These are phyloP conservation scores for Striga asiatica DNA, from an alignment of 257 asterid species.

Conservation along the genomic window DNA sequence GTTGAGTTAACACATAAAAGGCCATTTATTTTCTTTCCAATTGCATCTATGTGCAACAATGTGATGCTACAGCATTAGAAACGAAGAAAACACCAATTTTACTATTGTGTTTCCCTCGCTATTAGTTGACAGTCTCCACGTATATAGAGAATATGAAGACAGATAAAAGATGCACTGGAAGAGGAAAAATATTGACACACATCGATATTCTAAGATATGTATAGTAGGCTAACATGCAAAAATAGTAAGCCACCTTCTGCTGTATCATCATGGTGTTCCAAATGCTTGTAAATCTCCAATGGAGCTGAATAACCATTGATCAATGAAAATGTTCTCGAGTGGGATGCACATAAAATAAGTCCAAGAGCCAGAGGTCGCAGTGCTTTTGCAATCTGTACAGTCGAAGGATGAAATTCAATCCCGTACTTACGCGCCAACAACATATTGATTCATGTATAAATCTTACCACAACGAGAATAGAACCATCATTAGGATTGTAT, in stretches of 20 bases:
- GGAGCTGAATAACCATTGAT: slow-evolving; percentile 96
- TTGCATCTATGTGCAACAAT: neutral
- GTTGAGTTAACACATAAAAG: neutral
- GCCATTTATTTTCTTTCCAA: neutral
- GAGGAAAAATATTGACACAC: slow-evolving; percentile 1
- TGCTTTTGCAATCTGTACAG: slow-evolving; percentile 62
- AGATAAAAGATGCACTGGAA: neutral
- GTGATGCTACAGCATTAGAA: neutral
- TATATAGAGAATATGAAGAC: neutral
- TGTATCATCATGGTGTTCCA: slow-evolving; percentile 78
- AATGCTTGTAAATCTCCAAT: slow-evolving; percentile 87
- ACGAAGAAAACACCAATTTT: neutral
- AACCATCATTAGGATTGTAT: slow-evolving; percentile 41
- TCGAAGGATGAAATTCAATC: slow-evolving; percentile 22
- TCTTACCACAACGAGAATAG: slow-evolving; percentile 56
- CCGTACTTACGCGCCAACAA: slow-evolving; percentile 11
- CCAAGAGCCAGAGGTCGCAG: slow-evolving; percentile 82
- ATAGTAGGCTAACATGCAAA: slow-evolving; percentile 4
- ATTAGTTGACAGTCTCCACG: neutral
- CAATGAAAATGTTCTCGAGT: slow-evolving; percentile 82
- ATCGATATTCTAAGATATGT: neutral
- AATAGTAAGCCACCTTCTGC: slow-evolving; percentile 47
- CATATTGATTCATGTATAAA: slow-evolving; percentile 10
- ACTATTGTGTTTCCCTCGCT: neutral
- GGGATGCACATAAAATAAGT: slow-evolving; percentile 84